Conservation (phyloP, 768 basidiomycete species). For the Rickenella mellea region DNA sequence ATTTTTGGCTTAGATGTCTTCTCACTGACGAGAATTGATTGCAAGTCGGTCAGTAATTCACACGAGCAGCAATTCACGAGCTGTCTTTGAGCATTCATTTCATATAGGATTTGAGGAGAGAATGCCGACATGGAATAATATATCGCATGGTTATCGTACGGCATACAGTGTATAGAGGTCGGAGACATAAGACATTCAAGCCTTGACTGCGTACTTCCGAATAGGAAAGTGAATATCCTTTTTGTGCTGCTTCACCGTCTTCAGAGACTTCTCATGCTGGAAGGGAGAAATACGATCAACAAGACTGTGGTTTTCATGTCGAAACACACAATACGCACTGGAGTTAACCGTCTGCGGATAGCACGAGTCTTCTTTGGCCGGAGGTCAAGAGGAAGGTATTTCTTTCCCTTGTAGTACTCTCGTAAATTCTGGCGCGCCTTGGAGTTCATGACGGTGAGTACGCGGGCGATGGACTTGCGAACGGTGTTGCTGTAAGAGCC, state of each 20-base stretch:
- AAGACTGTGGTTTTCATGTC: constrained; percentile 3
- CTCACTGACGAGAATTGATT: no score
- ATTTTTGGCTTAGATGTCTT: no score
- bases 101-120: no score
- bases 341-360: constrained; percentile 89
- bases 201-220: constrained; percentile 94
- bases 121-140: background rate
- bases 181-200: constrained; percentile 43
- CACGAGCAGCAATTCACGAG: background rate
- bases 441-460: constrained; percentile 97
- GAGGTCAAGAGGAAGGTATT: constrained; percentile 93
- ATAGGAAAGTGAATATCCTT: constrained; percentile 89
- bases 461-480: constrained; percentile 97
- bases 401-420: constrained; percentile 97
- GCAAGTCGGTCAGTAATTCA: no score
- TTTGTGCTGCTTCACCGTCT: constrained; percentile 92
- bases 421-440: constrained; percentile 95
- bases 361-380: constrained; percentile 97
- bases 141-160: constrained; percentile 12
- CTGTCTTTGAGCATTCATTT: background rate
- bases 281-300: constrained; percentile 2
- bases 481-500: constrained; percentile 65
- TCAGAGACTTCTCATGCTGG: constrained; percentile 74
- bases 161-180: constrained; percentile 23
- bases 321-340: constrained; percentile 37